Evolutionary conservation across 768 basidiomycete genomes (phyloP).

Genomic region (Lactifluus rugatus): DNA sequence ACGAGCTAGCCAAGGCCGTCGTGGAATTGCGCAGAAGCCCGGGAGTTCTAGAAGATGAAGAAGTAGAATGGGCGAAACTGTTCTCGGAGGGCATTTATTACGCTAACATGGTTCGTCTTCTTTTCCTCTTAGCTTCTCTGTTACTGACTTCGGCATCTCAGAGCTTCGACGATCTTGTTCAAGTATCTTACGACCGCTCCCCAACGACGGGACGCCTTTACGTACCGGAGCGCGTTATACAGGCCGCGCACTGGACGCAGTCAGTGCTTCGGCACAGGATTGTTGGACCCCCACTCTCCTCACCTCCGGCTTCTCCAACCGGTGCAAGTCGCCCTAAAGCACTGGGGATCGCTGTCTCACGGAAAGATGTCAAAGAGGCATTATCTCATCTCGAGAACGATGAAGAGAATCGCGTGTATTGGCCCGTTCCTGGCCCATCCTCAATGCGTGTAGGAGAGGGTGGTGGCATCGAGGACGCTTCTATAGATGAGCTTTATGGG

Average conservation of each 20-base stretch:
- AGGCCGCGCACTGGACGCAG: conserved; percentile 73
- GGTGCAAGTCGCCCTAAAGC: conserved; percentile 42
- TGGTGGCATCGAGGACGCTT: conserved; percentile 39
- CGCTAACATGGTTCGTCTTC: conserved; percentile 60
- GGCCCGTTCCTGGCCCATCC: conserved; percentile 56
- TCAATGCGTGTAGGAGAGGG: conserved; percentile 70
- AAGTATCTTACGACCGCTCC: conserved; percentile 66
- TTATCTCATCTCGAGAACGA: conserved; percentile 22
- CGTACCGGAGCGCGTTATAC: conserved; percentile 56
- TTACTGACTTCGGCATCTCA: conserved; percentile 26
- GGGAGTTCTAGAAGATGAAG: conserved; percentile 51
- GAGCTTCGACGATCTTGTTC: conserved; percentile 71
- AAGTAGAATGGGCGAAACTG: conserved; percentile 56
- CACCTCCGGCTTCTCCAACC: conserved; percentile 30
- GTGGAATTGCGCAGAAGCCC: conserved; percentile 60
- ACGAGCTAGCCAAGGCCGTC: conserved; percentile 63
- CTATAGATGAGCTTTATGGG: conserved; percentile 67
- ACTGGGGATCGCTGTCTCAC: conserved; percentile 50
- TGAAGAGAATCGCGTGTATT: conserved; percentile 36
- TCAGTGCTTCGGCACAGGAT: conserved; percentile 56
- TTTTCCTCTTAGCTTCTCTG: neutral
- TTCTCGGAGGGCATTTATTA: conserved; percentile 79
- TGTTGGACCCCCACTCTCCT: conserved; percentile 28
- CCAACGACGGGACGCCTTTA: conserved; percentile 59
- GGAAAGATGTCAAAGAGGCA: conserved; percentile 39